Evolutionary conservation across 2,329 filamentous ascomycete genomes (phyloP).

Genomic region (Graphium sp.): DNA sequence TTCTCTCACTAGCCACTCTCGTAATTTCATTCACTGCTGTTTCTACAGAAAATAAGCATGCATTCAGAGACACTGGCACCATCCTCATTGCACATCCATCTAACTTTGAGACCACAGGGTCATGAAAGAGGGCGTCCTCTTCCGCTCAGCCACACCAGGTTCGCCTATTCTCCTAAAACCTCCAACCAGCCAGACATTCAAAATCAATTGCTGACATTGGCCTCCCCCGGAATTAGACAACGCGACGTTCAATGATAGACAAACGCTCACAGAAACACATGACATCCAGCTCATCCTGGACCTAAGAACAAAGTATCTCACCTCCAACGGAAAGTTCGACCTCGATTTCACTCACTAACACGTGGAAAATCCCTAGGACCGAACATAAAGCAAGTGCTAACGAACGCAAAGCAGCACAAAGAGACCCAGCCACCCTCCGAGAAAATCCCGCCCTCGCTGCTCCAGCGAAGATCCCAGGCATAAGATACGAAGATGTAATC

Average conservation of each 20-base stretch:
- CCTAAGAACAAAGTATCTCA: slow-evolving; percentile 53
- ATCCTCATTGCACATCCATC: not conserved
- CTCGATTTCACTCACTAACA: not conserved
- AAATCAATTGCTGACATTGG: too few species aligned
- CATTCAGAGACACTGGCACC: not conserved
- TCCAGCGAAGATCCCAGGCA: slow-evolving; percentile 1
- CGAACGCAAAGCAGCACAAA: too few species aligned
- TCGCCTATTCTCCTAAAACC: slow-evolving; percentile 5
- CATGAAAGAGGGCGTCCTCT: slow-evolving; percentile 46
- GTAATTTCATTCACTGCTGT: too few species aligned
- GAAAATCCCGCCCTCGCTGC: too few species aligned
- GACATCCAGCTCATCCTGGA: slow-evolving; percentile 61
- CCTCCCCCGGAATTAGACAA: too few species aligned
- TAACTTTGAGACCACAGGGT: slow-evolving; percentile 14
- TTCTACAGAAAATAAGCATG: too few species aligned
- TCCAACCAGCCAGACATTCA: not conserved
- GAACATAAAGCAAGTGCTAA: too few species aligned
- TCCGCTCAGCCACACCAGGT: slow-evolving; percentile 49
- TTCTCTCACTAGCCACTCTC: not conserved
- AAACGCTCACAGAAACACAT: slow-evolving; percentile 38
- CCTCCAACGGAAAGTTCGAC: not conserved
- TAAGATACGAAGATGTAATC: slow-evolving; percentile 1
- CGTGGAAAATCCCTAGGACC: too few species aligned
- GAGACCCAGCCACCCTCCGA: too few species aligned
- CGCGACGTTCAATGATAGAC: slow-evolving; percentile 48